These are phyloP conservation scores for Nemania diffusa DNA, from an alignment of 2,329 filamentous ascomycete species.

Conservation along the genomic window DNA sequence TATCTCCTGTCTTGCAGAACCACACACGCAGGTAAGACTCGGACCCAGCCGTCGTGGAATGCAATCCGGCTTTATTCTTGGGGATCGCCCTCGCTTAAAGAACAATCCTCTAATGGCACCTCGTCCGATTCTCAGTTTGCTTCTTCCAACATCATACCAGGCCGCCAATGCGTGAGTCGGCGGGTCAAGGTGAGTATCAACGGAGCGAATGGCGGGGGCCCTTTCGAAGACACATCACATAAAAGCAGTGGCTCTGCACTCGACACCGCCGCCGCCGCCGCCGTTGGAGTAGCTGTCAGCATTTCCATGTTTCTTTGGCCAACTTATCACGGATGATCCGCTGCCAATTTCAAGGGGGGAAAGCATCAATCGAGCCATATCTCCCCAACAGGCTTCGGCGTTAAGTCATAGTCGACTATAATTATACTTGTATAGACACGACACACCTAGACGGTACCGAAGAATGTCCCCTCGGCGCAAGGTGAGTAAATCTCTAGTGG, in stretches of 20 bases:
- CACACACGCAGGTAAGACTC: constrained; percentile 37
- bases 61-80: constrained; percentile 23
- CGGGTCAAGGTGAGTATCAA: constrained; percentile 16
- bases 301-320: constrained; percentile 6
- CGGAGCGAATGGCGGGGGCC: constrained; percentile 19
- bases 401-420: constrained; percentile 6
- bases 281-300: constrained; percentile 24
- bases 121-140: constrained; percentile 3
- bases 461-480: constrained; percentile 29
- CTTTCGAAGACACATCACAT: constrained; percentile 16
- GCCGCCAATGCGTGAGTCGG: constrained; percentile 27
- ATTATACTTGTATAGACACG: constrained; percentile 9
- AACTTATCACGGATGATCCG: constrained; percentile 2
- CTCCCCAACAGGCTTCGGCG: constrained; percentile 1
- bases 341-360: neutral
- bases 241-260: neutral
- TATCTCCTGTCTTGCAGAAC: constrained; percentile 30
- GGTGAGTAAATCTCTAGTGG: constrained; percentile 19
- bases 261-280: neutral
- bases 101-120: constrained; percentile 21
- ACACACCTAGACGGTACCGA: constrained; percentile 19
- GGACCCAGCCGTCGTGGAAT: constrained; percentile 24
- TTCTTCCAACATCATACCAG: constrained; percentile 11
- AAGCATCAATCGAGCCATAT: neutral
- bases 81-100: constrained; percentile 24